Percentiles rank a stretch among this genome's conserved stretches.
Conservation (phyloP, 441 rosid genomes). For the Erysimum cheiri region DNA sequence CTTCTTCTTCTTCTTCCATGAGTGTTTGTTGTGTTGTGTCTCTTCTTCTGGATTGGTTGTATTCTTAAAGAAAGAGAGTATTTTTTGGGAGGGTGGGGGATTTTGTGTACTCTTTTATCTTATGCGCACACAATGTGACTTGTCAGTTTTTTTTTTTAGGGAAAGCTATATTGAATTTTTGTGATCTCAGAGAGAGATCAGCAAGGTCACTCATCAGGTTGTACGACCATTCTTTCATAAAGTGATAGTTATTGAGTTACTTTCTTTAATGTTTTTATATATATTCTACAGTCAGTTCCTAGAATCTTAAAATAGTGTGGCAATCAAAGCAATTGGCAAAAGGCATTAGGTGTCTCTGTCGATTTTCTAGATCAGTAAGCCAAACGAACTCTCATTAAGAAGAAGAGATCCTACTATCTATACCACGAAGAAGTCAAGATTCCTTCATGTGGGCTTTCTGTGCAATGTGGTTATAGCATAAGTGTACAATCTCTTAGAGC, state of each 20-base stretch:
- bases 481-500: background rate
- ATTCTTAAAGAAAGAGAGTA: conserved; percentile 12
- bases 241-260: conserved; percentile 3
- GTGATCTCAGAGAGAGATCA: conserved; percentile 43
- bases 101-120: conserved; percentile 35
- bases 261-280: background rate
- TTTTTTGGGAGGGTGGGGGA: conserved; percentile 3
- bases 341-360: background rate
- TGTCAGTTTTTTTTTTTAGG: conserved; percentile 11
- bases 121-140: conserved; percentile 1
- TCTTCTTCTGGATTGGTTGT: conserved; percentile 37
- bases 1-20: conserved; percentile 25
- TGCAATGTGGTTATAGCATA: background rate
- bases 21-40: conserved; percentile 22
- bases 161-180: conserved; percentile 34
- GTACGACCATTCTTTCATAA: conserved; percentile 45
- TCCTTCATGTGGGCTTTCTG: background rate
- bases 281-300: background rate
- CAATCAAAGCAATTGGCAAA: background rate
- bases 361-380: background rate
- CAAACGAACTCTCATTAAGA: background rate
- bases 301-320: background rate
- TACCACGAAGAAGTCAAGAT: background rate
- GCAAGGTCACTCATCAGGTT: conserved; percentile 33
- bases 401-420: background rate